Conservation (phyloP, 2,329 filamentous ascomycete genomes). For the Aspergillaceae sp. region DNA sequence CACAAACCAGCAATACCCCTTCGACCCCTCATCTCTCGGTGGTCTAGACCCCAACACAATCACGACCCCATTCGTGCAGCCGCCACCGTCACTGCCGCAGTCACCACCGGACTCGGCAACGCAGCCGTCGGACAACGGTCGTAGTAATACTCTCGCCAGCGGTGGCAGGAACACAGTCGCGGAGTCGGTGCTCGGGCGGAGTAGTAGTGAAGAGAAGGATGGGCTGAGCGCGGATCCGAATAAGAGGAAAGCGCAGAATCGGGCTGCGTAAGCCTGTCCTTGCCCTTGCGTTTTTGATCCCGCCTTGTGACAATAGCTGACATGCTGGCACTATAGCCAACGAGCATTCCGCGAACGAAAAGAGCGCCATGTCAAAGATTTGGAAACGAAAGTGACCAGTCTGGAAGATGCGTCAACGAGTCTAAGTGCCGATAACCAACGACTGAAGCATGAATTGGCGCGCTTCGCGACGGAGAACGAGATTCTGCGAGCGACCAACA, state of each 20-base stretch:
- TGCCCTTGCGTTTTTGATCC: not conserved
- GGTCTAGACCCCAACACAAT: constrained; percentile 24
- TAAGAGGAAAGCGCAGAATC: constrained; percentile 62
- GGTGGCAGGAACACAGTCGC: constrained; percentile 17
- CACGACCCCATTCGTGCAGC: not conserved
- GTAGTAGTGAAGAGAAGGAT: constrained; percentile 49
- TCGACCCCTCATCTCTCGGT: constrained; percentile 14
- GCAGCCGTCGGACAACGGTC: constrained; percentile 17
- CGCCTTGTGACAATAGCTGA: not conserved
- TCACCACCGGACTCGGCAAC: constrained; percentile 29
- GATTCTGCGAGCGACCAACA: constrained; percentile 67
- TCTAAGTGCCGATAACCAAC: constrained; percentile 75
- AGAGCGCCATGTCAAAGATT: constrained; percentile 85
- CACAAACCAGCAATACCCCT: too few relatives aligned
- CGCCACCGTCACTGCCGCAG: constrained; percentile 17
- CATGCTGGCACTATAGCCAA: constrained; percentile 52
- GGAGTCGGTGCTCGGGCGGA: constrained; percentile 29
- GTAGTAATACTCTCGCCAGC: constrained; percentile 18
- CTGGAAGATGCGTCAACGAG: constrained; percentile 66
- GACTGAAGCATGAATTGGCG: constrained; percentile 73
- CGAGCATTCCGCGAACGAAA: constrained; percentile 94
- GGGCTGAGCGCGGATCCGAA: constrained; percentile 46
- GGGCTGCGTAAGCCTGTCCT: constrained; percentile 54
- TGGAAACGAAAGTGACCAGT: constrained; percentile 72
- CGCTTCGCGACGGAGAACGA: constrained; percentile 85